Evolutionary conservation across 2,329 filamentous ascomycete species (phyloP).

Genomic region (Cladorrhinum sp.): DNA sequence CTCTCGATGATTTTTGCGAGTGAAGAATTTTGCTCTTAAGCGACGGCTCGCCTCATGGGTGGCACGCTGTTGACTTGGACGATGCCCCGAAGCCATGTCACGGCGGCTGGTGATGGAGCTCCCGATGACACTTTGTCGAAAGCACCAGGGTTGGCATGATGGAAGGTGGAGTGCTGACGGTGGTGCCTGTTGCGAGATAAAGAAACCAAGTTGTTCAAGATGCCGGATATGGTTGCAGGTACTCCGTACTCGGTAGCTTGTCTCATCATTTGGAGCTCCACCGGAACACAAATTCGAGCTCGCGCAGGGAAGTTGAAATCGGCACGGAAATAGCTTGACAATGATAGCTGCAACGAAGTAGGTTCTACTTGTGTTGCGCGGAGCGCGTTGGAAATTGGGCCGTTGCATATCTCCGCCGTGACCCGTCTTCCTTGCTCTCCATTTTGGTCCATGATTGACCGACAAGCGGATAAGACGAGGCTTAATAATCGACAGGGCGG

Average conservation of each 20-base stretch:
- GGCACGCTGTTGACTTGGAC: not conserved
- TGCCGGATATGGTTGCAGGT: too few species aligned
- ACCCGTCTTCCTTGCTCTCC: not conserved
- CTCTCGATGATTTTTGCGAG: not conserved
- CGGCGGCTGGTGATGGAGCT: not conserved
- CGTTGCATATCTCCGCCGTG: constrained; percentile 4
- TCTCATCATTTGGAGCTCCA: too few species aligned
- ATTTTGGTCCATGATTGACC: not conserved
- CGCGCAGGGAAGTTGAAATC: too few species aligned
- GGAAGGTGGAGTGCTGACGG: too few species aligned
- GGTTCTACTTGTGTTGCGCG: not conserved
- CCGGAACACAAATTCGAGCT: too few species aligned
- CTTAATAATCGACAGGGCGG: not conserved
- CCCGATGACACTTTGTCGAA: not conserved
- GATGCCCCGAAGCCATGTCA: not conserved
- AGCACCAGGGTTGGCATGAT: too few species aligned
- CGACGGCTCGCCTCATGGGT: not conserved
- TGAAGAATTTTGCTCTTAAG: not conserved
- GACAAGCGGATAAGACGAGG: not conserved
- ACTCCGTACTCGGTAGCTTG: not conserved
- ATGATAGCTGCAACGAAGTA: not conserved
- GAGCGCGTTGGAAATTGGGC: constrained; percentile 7
- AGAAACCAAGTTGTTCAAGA: too few species aligned
- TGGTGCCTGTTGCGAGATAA: too few species aligned
- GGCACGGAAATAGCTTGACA: not conserved